These are phyloP conservation scores for Leucaena leucocephala DNA, from an alignment of 306 rosid species.

Conservation along the genomic window DNA sequence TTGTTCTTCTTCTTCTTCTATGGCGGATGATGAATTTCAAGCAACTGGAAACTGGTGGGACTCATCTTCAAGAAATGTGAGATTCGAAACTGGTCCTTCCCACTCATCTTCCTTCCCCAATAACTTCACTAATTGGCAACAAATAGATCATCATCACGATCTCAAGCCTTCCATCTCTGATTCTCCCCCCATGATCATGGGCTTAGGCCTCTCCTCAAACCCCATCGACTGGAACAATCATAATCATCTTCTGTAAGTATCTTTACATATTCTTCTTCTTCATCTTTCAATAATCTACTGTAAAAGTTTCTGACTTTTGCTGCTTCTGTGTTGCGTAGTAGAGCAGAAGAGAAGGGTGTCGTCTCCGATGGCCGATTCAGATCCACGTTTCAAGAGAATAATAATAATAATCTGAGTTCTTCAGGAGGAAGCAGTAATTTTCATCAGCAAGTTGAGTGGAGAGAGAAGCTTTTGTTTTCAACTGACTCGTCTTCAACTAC, in stretches of 20 bases:
- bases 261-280: no score
- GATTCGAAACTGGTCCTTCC: constrained; percentile 60
- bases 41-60: constrained; percentile 91
- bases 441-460: constrained; percentile 64
- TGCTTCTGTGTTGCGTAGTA: not conserved
- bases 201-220: no score
- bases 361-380: constrained; percentile 61
- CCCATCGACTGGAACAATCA: no score
- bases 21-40: constrained; percentile 84
- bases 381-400: constrained; percentile 72
- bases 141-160: constrained; percentile 41
- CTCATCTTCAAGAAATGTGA: constrained; percentile 28
- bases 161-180: constrained; percentile 44
- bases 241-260: constrained; percentile 60
- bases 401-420: constrained; percentile 41
- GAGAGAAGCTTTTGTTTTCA: constrained; percentile 56
- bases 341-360: constrained; percentile 47
- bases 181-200: constrained; percentile 30
- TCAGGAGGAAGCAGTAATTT: constrained; percentile 35
- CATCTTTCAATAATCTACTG: no score
- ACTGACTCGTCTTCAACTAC: constrained; percentile 47
- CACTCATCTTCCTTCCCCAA: constrained; percentile 54
- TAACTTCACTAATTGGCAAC: constrained; percentile 51
- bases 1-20: constrained; percentile 26
- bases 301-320: no score